phyloP scores from a whole-genome alignment of 345 rosid genomes.

The Rhodamnia rubescens region DNA sequence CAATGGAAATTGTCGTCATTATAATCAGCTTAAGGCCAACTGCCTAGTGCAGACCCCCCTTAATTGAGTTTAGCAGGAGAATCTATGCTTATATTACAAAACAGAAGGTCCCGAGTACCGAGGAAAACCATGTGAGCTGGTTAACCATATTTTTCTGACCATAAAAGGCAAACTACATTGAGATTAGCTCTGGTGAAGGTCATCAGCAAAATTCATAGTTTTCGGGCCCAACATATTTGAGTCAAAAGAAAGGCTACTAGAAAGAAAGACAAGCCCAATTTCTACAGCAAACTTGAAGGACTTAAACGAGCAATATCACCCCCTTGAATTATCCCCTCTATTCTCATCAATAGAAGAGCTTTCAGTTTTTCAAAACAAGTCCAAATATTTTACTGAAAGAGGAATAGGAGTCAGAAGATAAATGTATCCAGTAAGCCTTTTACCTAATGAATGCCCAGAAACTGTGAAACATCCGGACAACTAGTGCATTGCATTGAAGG shows the following conservation, averaged over 20 bases:
- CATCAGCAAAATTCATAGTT: neutral
- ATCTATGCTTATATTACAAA: neutral
- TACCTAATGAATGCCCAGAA: slow-evolving; percentile 53
- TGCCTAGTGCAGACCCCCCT: neutral
- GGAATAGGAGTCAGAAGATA: neutral
- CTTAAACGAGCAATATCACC: neutral
- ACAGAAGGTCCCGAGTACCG: neutral
- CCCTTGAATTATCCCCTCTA: neutral
- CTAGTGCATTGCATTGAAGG: slow-evolving; percentile 52
- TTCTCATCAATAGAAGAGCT: neutral
- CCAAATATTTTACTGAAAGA: neutral
- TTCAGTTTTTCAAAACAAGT: neutral
- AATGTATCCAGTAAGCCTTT: neutral
- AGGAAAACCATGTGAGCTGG: neutral
- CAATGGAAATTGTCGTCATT: neutral
- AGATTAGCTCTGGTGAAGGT: neutral
- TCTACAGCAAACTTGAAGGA: neutral
- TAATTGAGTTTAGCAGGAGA: neutral
- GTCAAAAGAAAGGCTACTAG: neutral
- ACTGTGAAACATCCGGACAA: slow-evolving; percentile 52
- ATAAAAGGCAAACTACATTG: neutral
- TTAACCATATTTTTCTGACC: neutral
- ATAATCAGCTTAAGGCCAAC: neutral
- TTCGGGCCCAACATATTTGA: neutral
- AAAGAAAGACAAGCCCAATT: neutral